Conservation (phyloP, 2,329 filamentous ascomycete species). For the Colletotrichum chlorophyti region DNA sequence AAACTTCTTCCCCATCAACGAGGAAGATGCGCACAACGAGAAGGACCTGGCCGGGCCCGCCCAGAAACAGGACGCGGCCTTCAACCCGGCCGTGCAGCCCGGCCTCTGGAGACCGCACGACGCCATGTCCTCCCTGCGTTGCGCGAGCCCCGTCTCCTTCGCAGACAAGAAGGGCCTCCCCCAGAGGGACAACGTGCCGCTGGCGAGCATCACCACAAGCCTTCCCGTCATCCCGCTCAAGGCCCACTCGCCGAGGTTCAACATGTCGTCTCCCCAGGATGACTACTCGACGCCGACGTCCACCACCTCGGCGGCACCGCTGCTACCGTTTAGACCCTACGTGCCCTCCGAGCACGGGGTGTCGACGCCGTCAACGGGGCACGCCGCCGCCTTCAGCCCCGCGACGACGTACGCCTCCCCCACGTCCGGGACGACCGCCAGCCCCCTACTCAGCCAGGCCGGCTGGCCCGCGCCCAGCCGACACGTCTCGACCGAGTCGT, state of each 20-base stretch:
- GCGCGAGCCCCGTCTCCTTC: neutral
- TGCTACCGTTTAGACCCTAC: slow-evolving; percentile 39
- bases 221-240: slow-evolving; percentile 15
- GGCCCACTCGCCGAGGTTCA: slow-evolving; percentile 18
- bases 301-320: slow-evolving; percentile 41
- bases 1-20: slow-evolving; percentile 42
- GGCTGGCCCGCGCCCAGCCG: slow-evolving; percentile 21
- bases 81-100: neutral
- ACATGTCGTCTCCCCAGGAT: slow-evolving; percentile 24
- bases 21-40: slow-evolving; percentile 34
- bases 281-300: slow-evolving; percentile 38
- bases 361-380: slow-evolving; percentile 28
- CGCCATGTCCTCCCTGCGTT: slow-evolving; percentile 10
- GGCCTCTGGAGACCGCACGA: slow-evolving; percentile 32
- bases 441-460: slow-evolving; percentile 28
- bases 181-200: slow-evolving; percentile 2
- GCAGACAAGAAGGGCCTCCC: slow-evolving; percentile 9
- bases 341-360: slow-evolving; percentile 38
- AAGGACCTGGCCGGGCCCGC: slow-evolving; percentile 27
- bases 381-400: slow-evolving; percentile 14
- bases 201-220: slow-evolving; percentile 22
- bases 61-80: neutral
- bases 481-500: neutral
- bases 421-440: slow-evolving; percentile 19
- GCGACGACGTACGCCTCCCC: slow-evolving; percentile 18